Base-by-base conservation (phyloP, 371 early-diverging fungal genomes). In the Mucor racemosus region DNA sequence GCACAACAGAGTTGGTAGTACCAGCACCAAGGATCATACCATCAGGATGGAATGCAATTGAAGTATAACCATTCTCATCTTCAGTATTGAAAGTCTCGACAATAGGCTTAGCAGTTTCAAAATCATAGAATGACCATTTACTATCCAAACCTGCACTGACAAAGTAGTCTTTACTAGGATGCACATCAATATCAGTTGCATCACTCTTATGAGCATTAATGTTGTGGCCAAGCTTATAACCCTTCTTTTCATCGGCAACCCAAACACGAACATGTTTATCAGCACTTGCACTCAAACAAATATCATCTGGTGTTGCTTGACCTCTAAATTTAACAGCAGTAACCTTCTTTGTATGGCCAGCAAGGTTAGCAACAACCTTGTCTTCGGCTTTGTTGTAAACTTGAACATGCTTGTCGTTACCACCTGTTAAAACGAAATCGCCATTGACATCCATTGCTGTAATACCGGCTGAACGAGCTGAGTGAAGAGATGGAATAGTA, bases 31-130 rank as follows among this genome's bases (percentile, higher is more conserved):
- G 73, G 64, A 96, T 84, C 67, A 91, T 80, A 73, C 96, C 97
- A 75, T 97, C 97, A 10, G 97, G 97, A 80, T 97, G 97, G 88
- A 95, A 93, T 15, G 88, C 75, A 48, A 89, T 84, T n/a, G 87
- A 73, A 6, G 91, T 84, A 74, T 90, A 93, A 31, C 65, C 78
- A 64, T 64, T 59, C 41, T 77, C 59, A 7, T 66, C 78, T 68
- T 76, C 86, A 17, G 50, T 62, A 66, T 80, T 75, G 17, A 67
- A 60, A 34, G 81, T 82, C 10, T 82, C 87, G 34, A 85, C 70
- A 62, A 94, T 68, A 0, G 87, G 81, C 34, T 84, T 81, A 8
- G 90, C 90, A 21, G 89, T 88, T 48, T 84, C 86, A 48, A 93
- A 72, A 48, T 94, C 92, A 67, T 87, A 86, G 65, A 97, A 84